phyloP scores from a whole-genome alignment of 768 basidiomycete genomes.

The Tephrocybe sp. region DNA sequence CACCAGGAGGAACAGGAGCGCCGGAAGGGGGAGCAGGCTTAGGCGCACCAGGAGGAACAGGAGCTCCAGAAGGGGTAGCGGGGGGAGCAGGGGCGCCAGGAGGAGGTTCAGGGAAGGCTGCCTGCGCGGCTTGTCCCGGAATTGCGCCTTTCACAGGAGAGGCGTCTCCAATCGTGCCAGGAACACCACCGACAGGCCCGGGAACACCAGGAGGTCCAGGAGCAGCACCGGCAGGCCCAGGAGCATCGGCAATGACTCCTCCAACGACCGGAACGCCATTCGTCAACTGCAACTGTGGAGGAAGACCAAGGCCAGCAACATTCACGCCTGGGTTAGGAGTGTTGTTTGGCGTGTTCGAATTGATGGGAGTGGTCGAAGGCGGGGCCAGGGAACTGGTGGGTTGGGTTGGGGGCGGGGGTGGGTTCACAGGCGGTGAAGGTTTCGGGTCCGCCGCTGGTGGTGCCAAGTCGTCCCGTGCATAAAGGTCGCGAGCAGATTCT shows the following conservation, averaged over 20 bases:
- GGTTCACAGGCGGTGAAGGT: neutral
- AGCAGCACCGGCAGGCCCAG: neutral
- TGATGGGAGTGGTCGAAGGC: constrained; percentile 6
- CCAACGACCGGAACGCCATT: neutral
- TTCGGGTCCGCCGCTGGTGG: neutral
- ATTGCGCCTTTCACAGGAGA: neutral
- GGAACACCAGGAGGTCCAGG: neutral
- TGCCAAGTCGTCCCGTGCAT: neutral
- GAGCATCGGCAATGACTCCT: neutral
- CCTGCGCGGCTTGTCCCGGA: neutral
- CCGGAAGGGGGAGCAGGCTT: constrained; percentile 1
- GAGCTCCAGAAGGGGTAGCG: constrained; percentile 1
- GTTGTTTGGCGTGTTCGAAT: constrained; percentile 8
- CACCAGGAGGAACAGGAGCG: constrained; percentile 1
- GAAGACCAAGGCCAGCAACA: neutral
- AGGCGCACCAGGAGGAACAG: constrained; percentile 8
- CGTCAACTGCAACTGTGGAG: neutral
- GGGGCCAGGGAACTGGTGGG: constrained; percentile 3
- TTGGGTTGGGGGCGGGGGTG: neutral
- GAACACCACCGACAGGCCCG: neutral
- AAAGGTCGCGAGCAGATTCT: neutral
- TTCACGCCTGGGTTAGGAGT: constrained; percentile 5
- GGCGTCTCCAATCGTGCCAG: neutral
- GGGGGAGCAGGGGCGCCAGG: neutral
- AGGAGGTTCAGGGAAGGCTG: neutral